Evolutionary conservation across 73 alveolate species (phyloP).

Genomic region (Paramecium octaurelia): DNA sequence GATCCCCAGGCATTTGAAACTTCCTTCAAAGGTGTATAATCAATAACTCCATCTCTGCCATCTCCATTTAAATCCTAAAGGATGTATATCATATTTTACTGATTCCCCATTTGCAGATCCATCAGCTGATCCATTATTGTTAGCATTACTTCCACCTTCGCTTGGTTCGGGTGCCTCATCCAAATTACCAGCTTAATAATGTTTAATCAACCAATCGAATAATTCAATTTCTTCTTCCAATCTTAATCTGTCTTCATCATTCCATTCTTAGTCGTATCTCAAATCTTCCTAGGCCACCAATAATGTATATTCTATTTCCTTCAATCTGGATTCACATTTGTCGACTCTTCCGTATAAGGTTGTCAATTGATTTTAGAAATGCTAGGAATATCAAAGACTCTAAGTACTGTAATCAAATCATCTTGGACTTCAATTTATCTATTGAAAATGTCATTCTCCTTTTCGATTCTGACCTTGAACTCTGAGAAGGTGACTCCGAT

Average conservation of each 20-base stretch:
- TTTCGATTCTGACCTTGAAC: slow-evolving; percentile 21
- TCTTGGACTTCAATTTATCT: background rate
- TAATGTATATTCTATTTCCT: background rate
- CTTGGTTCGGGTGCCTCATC: background rate
- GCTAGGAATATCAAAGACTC: background rate
- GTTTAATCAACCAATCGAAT: slow-evolving; percentile 44
- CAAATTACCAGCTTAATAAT: background rate
- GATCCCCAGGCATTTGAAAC: background rate
- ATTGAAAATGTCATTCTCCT: slow-evolving; percentile 22
- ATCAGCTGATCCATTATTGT: background rate
- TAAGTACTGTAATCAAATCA: background rate
- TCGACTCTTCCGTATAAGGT: slow-evolving; percentile 14
- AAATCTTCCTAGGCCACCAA: slow-evolving; percentile 11
- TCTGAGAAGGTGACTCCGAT: slow-evolving; percentile 39
- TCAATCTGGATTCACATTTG: slow-evolving; percentile 4
- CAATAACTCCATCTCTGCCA: slow-evolving; percentile 25
- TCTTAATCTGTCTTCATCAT: slow-evolving; percentile 4
- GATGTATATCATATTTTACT: background rate
- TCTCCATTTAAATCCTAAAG: background rate
- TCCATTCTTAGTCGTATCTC: background rate
- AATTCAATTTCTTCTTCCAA: slow-evolving; percentile 26
- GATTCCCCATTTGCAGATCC: background rate
- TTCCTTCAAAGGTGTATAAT: slow-evolving; percentile 16
- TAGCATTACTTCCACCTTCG: background rate
- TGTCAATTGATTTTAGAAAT: slow-evolving; percentile 14